Evolutionary conservation across 106 monocot genomes (phyloP), one percentile per base, ranked within the genome.

Genomic region (Allium fistulosum): DNA sequence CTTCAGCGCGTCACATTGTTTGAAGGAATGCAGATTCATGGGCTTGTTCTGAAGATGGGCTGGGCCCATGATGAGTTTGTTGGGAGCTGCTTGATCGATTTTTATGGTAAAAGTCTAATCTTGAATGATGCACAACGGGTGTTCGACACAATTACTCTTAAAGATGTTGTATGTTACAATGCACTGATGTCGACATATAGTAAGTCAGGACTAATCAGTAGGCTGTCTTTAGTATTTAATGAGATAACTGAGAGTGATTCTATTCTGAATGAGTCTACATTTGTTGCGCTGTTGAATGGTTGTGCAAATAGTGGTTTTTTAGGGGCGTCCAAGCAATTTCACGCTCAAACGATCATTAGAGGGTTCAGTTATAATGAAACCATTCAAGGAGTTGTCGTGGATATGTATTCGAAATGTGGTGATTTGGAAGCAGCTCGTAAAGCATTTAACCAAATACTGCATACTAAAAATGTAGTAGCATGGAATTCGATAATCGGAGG

Each of bases 401-500:
- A 81, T 57, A 72, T 68, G 75, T 81, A 80, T 53, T 69, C 80
- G 4, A 85, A 84, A 56, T 85, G 78, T 10, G 85, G 80, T 4
- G 59, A 70, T 61, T 58, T 85, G 56, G 71, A 72, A 2, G 46
- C 67, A 14, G 74, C 80, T 0, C 53, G 67, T 8, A 58, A 13
- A 26, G 65, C 61, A 8, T 85, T 85, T 27, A 63, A 76, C 46
- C 46, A 53, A 26, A 68, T 64, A 45, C 15, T 16, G 8, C 17
- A 2, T 3, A 59, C 0, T 0, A 77, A 60, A 69, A 75, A 28
- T 53, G 48, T 81, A 15, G 67, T 71, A 10, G 47, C 62, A 28
- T 85, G 85, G 85, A 85, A 85, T 71, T 77, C 80, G 17, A 78
- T 81, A 70, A 75, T 85, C 8, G 57, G 78, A 9, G 80, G 75